Percentiles rank a stretch among this genome's conserved stretches.
phyloP scores from a whole-genome alignment of 805 yeast species.

The Wilhelminamyces savonicus region DNA sequence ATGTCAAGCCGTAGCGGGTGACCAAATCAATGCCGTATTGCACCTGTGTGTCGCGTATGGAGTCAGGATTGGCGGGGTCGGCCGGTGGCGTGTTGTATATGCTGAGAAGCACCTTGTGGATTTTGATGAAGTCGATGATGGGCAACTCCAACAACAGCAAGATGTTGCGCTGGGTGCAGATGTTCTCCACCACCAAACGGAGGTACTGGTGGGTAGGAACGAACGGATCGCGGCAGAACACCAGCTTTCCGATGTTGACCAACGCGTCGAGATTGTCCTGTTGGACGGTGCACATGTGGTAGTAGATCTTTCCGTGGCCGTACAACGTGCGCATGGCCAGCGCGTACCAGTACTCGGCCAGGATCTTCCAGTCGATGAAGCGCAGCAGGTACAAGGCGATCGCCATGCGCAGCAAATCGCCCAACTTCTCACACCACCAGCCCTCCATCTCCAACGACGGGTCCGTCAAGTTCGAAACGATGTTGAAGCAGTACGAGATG shows the following conservation, averaged over 20 bases:
- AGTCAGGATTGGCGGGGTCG: slow-evolving; percentile 9
- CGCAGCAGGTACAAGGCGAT: slow-evolving; percentile 76
- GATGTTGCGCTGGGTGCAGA: slow-evolving; percentile 57
- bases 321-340: slow-evolving; percentile 66
- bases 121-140: slow-evolving; percentile 56
- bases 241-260: slow-evolving; percentile 73
- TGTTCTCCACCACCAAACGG: slow-evolving; percentile 72
- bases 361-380: slow-evolving; percentile 78
- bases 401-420: slow-evolving; percentile 83
- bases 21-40: slow-evolving; percentile 55
- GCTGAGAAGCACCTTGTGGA: slow-evolving; percentile 60
- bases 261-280: slow-evolving; percentile 71
- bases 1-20: slow-evolving; percentile 56
- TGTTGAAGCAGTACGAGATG: slow-evolving; percentile 64
- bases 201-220: slow-evolving; percentile 78
- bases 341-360: slow-evolving; percentile 80
- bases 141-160: slow-evolving; percentile 55
- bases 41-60: slow-evolving; percentile 39
- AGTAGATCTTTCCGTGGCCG: slow-evolving; percentile 81
- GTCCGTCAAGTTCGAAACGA: slow-evolving; percentile 48
- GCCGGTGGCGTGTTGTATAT: slow-evolving; percentile 20
- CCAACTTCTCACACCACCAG: slow-evolving; percentile 82
- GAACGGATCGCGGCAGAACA: slow-evolving; percentile 74
- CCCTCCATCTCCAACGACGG: slow-evolving; percentile 54
- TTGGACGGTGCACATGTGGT: slow-evolving; percentile 84